Conservation (phyloP, 805 yeast genomes). For the Cyberlindnera bimundalis region DNA sequence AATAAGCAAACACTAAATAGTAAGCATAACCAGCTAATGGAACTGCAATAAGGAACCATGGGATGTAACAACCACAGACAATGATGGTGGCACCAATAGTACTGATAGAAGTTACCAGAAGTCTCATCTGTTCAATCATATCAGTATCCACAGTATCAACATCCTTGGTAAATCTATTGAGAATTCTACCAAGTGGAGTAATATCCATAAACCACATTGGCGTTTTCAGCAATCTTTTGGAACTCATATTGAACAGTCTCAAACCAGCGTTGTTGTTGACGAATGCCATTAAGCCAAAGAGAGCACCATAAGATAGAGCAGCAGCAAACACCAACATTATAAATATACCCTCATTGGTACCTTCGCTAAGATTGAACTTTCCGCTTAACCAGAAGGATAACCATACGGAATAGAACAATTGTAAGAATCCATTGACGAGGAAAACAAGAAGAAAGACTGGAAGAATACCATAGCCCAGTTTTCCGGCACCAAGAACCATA, state of each 20-base stretch:
- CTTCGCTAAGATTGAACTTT: conserved; percentile 42
- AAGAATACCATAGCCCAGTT: conserved; percentile 28
- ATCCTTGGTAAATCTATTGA: conserved; percentile 84
- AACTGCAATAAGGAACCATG: conserved; percentile 70
- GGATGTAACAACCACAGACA: conserved; percentile 65
- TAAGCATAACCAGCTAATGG: conserved; percentile 48
- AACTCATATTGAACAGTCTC: conserved; percentile 53
- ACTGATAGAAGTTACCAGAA: conserved; percentile 49
- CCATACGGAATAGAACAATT: conserved; percentile 65
- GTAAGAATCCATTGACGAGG: conserved; percentile 43
- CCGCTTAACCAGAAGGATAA: conserved; percentile 70
- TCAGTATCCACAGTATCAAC: conserved; percentile 81
- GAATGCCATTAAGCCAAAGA: conserved; percentile 51
- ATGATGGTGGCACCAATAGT: conserved; percentile 61
- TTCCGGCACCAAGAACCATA: conserved; percentile 45
- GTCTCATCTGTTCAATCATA: conserved; percentile 62
- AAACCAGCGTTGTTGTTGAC: conserved; percentile 53
- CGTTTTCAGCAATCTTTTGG: conserved; percentile 55
- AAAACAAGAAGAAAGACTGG: conserved; percentile 28
- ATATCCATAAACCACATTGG: conserved; percentile 85
- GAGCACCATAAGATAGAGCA: conserved; percentile 44
- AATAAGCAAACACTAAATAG: conserved; percentile 46
- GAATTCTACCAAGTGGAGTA: conserved; percentile 80
- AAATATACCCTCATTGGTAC: conserved; percentile 62
- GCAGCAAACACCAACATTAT: conserved; percentile 54